A percentile compares a stretch with the other conserved stretches of the same genome.
Evolutionary conservation across 2,329 filamentous ascomycete genomes (phyloP).

Genomic region (Arachnomyces sp.): DNA sequence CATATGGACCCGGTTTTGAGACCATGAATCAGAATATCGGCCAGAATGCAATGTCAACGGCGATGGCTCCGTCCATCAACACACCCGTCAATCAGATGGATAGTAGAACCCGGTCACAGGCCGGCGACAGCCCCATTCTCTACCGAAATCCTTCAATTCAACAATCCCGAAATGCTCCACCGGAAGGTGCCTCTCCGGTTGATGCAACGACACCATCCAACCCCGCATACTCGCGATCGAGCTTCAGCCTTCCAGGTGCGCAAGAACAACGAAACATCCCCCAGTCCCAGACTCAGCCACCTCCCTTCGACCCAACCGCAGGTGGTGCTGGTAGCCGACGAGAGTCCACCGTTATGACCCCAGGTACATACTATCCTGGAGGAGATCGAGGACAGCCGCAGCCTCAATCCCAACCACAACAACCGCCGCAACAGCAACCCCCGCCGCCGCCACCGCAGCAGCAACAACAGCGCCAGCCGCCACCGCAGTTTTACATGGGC

Average conservation of each 20-base stretch:
- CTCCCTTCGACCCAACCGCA: conserved; percentile 6
- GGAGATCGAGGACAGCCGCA: conserved; percentile 21
- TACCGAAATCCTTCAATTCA: conserved; percentile 33
- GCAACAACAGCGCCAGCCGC: conserved; percentile 1
- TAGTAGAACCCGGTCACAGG: conserved; percentile 30
- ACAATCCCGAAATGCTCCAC: conserved; percentile 29
- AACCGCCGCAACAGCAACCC: not conserved
- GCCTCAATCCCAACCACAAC: conserved; percentile 1
- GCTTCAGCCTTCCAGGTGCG: conserved; percentile 29
- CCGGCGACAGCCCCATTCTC: conserved; percentile 28
- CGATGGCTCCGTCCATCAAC: conserved; percentile 26
- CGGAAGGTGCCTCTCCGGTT: conserved; percentile 32
- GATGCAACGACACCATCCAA: conserved; percentile 28
- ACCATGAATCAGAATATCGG: conserved; percentile 24
- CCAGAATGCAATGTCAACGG: conserved; percentile 18
- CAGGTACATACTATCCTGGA: conserved; percentile 26
- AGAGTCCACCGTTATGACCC: conserved; percentile 25
- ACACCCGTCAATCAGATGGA: conserved; percentile 24
- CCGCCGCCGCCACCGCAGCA: not conserved
- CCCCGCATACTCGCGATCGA: conserved; percentile 28
- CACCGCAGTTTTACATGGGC: conserved; percentile 1
- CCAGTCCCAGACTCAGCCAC: conserved; percentile 1
- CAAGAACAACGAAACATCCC: conserved; percentile 26
- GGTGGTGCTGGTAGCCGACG: conserved; percentile 12
- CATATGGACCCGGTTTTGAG: conserved; percentile 30